Base-by-base conservation (phyloP, 2,329 filamentous ascomycete species). In the Fusarium penzigii region DNA sequence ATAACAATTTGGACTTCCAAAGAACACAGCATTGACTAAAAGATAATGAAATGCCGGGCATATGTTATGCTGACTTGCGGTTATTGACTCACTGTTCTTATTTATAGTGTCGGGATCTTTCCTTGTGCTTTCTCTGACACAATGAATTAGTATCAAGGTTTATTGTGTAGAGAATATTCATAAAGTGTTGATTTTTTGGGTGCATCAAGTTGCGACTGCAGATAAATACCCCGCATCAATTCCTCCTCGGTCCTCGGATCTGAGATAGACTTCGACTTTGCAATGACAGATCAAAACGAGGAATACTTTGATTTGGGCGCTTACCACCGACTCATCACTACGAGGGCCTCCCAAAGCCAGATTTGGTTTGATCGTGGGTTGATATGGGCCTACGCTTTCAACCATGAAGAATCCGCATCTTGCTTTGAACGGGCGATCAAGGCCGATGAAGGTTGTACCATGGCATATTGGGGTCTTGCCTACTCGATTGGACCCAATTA, bases 321-420 rank as follows among this genome's bases (percentile, higher is more conserved):
- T 4, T 54, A 53, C 4, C 48, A 39, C 16, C 55, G 57, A 10
- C 20, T 7, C 17, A 39, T 60, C 34, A 54, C 52, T 6, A 51
- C 58, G 3, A 16, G 6, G 5, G 46, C 45, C 17, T 32, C 38
- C 2, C 48, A 58, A 16, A 43, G 48, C 2, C 83, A 88, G 63
- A 72, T 61, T 7, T 92, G 88, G 88, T 90, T 89, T 66, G 77
- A 87, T 65, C 82, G 87, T 11, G 88, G 87, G 3, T 72, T 92
- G n/a, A 75, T 85, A 17, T 92, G 88, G 88, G 79, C 77, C 41
- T 92, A 88, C 67, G 86, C 76, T 17, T 92, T 92, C 74, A 90
- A 92, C 65, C 88, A 91, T 64, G 85, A 87, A 58, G 88, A 91
- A 67, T 81, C 86, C 0, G 79, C 78, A 5, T 72, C 71, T 39